Conservation (phyloP, 2,329 filamentous ascomycete species). For the Trichoderma sp. region DNA sequence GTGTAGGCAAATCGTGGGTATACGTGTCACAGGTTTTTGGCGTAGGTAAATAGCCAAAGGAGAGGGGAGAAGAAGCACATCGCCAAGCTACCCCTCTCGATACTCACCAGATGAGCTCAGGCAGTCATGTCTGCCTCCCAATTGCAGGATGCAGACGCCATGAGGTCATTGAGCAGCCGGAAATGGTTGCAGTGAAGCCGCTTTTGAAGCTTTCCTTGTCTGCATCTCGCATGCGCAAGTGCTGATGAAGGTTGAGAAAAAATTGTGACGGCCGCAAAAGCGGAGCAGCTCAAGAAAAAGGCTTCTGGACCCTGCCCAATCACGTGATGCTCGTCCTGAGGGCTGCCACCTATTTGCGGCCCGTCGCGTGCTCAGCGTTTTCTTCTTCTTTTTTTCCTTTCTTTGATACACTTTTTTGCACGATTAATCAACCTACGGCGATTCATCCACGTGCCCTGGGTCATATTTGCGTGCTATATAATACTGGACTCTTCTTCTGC, state of each 20-base stretch:
- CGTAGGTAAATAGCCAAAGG: background rate
- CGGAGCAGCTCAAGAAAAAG: constrained; percentile 11
- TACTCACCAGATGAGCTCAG: background rate
- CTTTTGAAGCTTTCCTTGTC: background rate
- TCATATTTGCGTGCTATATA: constrained; percentile 61
- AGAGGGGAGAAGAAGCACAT: background rate
- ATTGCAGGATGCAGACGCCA: constrained; percentile 13
- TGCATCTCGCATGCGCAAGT: constrained; percentile 8
- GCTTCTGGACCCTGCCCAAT: background rate
- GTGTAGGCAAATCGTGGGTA: constrained; percentile 61
- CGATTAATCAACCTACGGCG: constrained; percentile 60
- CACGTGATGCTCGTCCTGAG: constrained; percentile 29
- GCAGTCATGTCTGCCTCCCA: background rate
- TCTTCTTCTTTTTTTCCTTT: constrained; percentile 29
- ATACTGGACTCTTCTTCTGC: constrained; percentile 32
- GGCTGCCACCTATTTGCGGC: background rate
- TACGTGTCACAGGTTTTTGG: background rate
- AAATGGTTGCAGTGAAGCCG: background rate
- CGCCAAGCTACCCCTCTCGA: background rate
- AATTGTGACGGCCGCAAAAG: constrained; percentile 5
- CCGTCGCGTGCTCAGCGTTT: background rate
- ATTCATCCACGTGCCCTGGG: constrained; percentile 51
- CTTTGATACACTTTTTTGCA: constrained; percentile 42
- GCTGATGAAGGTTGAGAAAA: constrained; percentile 15
- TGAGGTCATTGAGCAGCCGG: background rate